Evolutionary conservation across 305 asterid genomes (phyloP).

Genomic region (Fraxinus velutina): DNA sequence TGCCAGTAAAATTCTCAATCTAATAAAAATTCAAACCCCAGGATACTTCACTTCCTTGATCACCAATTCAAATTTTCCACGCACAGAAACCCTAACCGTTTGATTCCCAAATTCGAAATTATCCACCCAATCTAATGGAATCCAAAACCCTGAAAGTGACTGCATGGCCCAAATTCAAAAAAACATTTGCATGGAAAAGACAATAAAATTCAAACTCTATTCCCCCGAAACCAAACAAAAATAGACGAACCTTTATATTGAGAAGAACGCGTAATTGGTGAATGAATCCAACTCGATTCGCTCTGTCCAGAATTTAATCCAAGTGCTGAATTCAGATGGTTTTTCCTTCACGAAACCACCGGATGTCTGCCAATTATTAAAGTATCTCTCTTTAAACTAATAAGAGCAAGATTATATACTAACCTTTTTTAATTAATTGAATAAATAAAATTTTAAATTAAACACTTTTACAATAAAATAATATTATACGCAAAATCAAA

Average conservation of each 20-base stretch:
- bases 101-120: constrained; percentile 9
- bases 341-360: constrained; percentile 26
- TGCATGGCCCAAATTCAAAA: constrained; percentile 12
- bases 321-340: constrained; percentile 31
- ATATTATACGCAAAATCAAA: too few relatives aligned
- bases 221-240: constrained; percentile 5
- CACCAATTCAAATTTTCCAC: not conserved
- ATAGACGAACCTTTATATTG: constrained; percentile 27
- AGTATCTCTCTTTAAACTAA: constrained; percentile 7
- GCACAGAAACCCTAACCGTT: not conserved
- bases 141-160: constrained; percentile 21
- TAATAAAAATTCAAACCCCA: not conserved
- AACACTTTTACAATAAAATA: too few relatives aligned
- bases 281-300: constrained; percentile 26
- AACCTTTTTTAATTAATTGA: constrained; percentile 3
- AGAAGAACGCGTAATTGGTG: constrained; percentile 31
- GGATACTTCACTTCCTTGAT: not conserved
- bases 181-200: not conserved
- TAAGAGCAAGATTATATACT: not conserved
- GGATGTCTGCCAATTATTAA: constrained; percentile 30
- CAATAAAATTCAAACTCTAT: not conserved
- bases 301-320: constrained; percentile 28
- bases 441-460: not conserved
- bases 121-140: constrained; percentile 5
- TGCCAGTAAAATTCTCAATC: not conserved